Percentiles rank a stretch among this genome's conserved stretches.
phyloP scores from a whole-genome alignment of 2,329 filamentous ascomycete genomes.

The Aspergillus sp. region DNA sequence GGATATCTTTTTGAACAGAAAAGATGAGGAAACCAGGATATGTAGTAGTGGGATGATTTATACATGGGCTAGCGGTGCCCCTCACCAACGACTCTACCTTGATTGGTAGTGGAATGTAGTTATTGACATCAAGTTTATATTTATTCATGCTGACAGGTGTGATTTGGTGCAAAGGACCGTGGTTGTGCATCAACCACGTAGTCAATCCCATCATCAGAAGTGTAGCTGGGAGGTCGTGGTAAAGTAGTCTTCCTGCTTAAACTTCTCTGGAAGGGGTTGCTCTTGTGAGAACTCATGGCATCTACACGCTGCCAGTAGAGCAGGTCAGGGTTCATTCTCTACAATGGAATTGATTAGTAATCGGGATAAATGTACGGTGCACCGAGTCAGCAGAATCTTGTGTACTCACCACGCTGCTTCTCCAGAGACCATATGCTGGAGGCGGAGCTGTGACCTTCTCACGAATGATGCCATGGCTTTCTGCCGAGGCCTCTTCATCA shows the following conservation, averaged over 20 bases:
- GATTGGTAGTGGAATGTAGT: too few species aligned
- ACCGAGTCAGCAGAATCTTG: too few species aligned
- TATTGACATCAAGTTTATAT: too few species aligned
- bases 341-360: slow-evolving; percentile 4
- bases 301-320: slow-evolving; percentile 72
- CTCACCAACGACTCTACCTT: too few species aligned
- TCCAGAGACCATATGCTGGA: slow-evolving; percentile 81
- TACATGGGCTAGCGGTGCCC: too few species aligned
- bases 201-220: slow-evolving; percentile 67
- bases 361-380: too few species aligned
- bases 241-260: slow-evolving; percentile 18
- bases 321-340: slow-evolving; percentile 74
- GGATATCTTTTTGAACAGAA: too few species aligned
- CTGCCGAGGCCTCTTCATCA: slow-evolving; percentile 62
- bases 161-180: slow-evolving; percentile 47
- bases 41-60: too few species aligned
- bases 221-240: slow-evolving; percentile 69
- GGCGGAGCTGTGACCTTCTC: slow-evolving; percentile 57
- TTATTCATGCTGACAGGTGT: too few species aligned
- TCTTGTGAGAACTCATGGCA: background rate
- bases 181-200: slow-evolving; percentile 67
- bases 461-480: slow-evolving; percentile 44
- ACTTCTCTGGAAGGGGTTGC: slow-evolving; percentile 1
- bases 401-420: slow-evolving; percentile 69
- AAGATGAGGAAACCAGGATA: too few species aligned